phyloP scores from a whole-genome alignment of 345 rosid species.

The Jatropha curcas region DNA sequence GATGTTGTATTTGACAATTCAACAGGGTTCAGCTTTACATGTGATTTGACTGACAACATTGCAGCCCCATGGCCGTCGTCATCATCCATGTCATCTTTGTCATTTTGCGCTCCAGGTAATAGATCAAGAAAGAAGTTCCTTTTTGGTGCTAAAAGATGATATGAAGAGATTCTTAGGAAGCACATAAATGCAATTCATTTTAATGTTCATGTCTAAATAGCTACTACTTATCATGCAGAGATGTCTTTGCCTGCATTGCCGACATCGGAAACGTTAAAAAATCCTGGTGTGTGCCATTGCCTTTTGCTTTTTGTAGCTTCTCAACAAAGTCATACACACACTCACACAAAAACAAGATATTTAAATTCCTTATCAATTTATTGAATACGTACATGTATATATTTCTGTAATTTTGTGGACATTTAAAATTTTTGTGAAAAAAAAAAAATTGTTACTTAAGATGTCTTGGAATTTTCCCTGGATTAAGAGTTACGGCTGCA shows the following conservation, averaged over 20 bases:
- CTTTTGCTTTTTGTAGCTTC: neutral
- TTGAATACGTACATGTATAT: neutral
- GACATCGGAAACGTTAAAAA: constrained; percentile 69
- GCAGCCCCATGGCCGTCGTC: constrained; percentile 99
- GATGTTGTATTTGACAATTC: constrained; percentile 79
- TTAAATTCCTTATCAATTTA: too few relatives aligned
- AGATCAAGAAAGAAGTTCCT: neutral
- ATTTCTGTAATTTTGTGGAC: neutral
- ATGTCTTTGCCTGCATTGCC: constrained; percentile 98
- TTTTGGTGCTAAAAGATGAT: neutral
- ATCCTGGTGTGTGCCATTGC: constrained; percentile 49
- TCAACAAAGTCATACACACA: neutral
- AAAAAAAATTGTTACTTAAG: too few relatives aligned
- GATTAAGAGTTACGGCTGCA: neutral
- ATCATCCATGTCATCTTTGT: constrained; percentile 72
- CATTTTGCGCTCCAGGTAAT: constrained; percentile 95
- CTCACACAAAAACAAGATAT: too few relatives aligned
- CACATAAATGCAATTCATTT: neutral
- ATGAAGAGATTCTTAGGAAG: neutral
- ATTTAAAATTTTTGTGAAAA: neutral
- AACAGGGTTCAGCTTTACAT: constrained; percentile 89
- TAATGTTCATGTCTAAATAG: constrained; percentile 1
- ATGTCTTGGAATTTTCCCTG: too few relatives aligned
- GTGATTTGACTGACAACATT: constrained; percentile 91
- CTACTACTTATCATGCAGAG: constrained; percentile 51